phyloP scores from a whole-genome alignment of 768 basidiomycete species.

The Lactarius tabidus region DNA sequence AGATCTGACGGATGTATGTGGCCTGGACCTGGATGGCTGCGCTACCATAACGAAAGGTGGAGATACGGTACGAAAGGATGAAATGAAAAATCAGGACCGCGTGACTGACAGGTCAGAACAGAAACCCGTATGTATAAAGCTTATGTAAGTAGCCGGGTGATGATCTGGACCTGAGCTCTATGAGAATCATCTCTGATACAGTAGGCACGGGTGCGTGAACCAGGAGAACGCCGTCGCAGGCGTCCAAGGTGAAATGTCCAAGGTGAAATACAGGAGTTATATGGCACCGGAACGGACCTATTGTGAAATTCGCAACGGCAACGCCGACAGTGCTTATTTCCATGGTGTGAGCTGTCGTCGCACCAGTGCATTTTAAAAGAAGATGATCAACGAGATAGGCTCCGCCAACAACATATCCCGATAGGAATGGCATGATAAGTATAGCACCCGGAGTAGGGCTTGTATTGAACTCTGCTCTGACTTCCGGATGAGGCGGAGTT shows the following conservation, averaged over 20 bases:
- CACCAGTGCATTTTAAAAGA: neutral
- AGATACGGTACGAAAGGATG: neutral
- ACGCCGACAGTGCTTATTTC: constrained; percentile 7
- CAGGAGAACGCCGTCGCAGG: neutral
- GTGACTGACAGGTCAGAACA: constrained; percentile 3
- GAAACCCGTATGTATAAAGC: neutral
- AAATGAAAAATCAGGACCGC: neutral
- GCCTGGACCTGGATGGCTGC: neutral
- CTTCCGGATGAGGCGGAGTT: constrained; percentile 2
- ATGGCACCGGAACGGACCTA: neutral
- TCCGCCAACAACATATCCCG: neutral
- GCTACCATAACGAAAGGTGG: constrained; percentile 3
- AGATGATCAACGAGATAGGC: neutral
- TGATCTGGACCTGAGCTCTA: constrained; percentile 1
- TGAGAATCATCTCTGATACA: neutral
- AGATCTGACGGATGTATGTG: constrained; percentile 1
- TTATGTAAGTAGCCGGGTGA: neutral
- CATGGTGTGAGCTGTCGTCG: constrained; percentile 5
- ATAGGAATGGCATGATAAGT: constrained; percentile 1
- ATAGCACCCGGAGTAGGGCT: neutral
- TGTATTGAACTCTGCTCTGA: constrained; percentile 1
- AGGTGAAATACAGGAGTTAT: neutral
- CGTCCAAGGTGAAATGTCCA: neutral
- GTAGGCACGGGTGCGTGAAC: neutral
- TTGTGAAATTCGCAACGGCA: neutral